Percentiles rank a stretch among this genome's conserved stretches.
Evolutionary conservation across 208 protist species (phyloP).

Genomic region (Leishmania turanica): DNA sequence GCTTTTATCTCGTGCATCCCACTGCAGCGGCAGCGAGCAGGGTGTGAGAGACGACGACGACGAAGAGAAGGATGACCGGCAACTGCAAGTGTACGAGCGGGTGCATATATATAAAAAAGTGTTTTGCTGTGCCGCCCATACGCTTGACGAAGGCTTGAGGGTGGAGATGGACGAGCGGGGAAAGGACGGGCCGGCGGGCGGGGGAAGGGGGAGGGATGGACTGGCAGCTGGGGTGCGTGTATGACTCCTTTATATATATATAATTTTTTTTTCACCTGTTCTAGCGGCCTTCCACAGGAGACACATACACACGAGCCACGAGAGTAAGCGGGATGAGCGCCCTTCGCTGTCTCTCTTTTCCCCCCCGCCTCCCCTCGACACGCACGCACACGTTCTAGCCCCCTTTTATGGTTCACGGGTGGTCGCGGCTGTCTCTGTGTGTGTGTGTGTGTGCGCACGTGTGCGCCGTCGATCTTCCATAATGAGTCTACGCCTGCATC

Average conservation of each 20-base stretch:
- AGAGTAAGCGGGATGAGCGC: background rate
- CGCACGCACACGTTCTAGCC: background rate
- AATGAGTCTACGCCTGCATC: background rate
- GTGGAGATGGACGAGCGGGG: background rate
- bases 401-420: background rate
- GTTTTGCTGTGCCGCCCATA: background rate
- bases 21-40: background rate
- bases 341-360: background rate
- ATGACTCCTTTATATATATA: background rate
- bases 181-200: background rate
- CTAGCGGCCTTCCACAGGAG: background rate
- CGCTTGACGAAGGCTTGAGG: background rate
- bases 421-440: background rate
- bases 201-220: background rate
- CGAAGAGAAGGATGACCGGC: background rate
- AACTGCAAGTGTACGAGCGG: background rate
- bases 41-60: background rate
- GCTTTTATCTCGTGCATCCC: background rate
- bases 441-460: background rate
- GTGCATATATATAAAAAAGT: background rate
- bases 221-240: background rate
- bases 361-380: background rate
- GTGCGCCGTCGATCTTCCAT: background rate
- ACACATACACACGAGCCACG: background rate
- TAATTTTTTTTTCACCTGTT: background rate